Evolutionary conservation across 2,329 filamentous ascomycete genomes (phyloP), one percentile per base, ranked within the genome.

Genomic region (Clonostachys solani): DNA sequence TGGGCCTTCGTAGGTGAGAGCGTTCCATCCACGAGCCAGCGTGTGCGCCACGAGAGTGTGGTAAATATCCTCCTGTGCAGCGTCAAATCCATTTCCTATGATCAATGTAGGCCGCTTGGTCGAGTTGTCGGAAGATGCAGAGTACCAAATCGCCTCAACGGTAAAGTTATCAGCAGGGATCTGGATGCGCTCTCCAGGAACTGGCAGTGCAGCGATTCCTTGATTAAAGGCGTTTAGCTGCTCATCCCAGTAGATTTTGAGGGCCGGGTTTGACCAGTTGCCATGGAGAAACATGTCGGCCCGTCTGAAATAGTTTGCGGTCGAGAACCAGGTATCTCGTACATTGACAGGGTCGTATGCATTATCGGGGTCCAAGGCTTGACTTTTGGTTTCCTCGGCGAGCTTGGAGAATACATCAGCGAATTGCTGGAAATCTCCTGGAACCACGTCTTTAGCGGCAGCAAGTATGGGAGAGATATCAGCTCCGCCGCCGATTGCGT

Each of bases 1-100:
- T 0, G 72, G 73, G 0, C 73, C 73, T 42, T 76, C 72, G 50
- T 71, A 77, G 0, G 66, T 66, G 10, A 75, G 60, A 33, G 63
- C 60, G 45, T 75, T 73, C 53, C 60, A 71, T 3, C 72, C 72
- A 0, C 67, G 59, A 17, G 57, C 58, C 6, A 69, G 52, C 1
- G 61, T 64, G 1, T 59, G 48, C 2, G 55, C 51, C 13, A 58
- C 64, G 9, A 58, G 54, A 19, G 52, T 42, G 48, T 70, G 66
- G 45, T 62, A 62, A 15, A 64, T 56, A 29, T 72, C 68, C 48
- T 72, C 69, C 50, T 68, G 64, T 2, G 62, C 54, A 3, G 58
- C 65, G 44, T 74, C 69, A 47, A 60, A 67, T 10, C 69, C 65
- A 44, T 58, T 64, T 8, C 65, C 60, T 10, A 71, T 50, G 17